phyloP scores from a whole-genome alignment of 1,284 basidiomycete genomes.

The Amylostereum areolatum region DNA sequence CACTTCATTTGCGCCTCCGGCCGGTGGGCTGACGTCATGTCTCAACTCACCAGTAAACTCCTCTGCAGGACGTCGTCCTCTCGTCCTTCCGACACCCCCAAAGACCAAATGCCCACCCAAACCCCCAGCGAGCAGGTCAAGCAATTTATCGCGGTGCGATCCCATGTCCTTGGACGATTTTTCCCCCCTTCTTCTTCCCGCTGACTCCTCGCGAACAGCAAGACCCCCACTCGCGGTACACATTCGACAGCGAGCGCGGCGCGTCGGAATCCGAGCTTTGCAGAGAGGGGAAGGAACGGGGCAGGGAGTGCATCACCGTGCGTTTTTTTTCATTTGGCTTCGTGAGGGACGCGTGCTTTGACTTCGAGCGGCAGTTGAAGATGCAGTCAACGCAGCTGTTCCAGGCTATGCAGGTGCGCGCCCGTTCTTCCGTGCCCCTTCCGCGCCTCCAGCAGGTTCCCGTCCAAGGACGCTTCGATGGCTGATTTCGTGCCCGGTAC shows the following conservation, averaged over 20 bases:
- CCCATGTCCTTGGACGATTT: neutral
- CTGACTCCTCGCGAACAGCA: slow-evolving; percentile 27
- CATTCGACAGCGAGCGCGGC: slow-evolving; percentile 56
- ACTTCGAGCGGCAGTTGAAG: slow-evolving; percentile 40
- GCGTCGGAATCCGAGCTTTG: slow-evolving; percentile 60
- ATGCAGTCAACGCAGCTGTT: slow-evolving; percentile 68
- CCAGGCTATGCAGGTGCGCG: slow-evolving; percentile 69
- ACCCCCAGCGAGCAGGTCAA: slow-evolving; percentile 20
- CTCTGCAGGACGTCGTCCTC: no score
- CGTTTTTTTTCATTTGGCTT: slow-evolving; percentile 17
- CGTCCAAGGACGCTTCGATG: neutral
- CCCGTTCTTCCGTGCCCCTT: slow-evolving; percentile 11
- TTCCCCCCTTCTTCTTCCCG: neutral
- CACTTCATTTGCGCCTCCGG: no score
- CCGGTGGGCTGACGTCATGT: no score
- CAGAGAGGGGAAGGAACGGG: slow-evolving; percentile 39
- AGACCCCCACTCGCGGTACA: slow-evolving; percentile 45
- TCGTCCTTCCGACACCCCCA: no score
- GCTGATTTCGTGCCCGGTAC: neutral
- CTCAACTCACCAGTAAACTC: no score
- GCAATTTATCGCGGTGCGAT: slow-evolving; percentile 17
- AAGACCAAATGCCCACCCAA: neutral
- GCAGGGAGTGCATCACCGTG: slow-evolving; percentile 60
- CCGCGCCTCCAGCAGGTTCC: neutral
- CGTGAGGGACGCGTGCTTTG: neutral